Evolutionary conservation across 2,329 filamentous ascomycete genomes (phyloP).

Genomic region (Penicillium sumatraense): DNA sequence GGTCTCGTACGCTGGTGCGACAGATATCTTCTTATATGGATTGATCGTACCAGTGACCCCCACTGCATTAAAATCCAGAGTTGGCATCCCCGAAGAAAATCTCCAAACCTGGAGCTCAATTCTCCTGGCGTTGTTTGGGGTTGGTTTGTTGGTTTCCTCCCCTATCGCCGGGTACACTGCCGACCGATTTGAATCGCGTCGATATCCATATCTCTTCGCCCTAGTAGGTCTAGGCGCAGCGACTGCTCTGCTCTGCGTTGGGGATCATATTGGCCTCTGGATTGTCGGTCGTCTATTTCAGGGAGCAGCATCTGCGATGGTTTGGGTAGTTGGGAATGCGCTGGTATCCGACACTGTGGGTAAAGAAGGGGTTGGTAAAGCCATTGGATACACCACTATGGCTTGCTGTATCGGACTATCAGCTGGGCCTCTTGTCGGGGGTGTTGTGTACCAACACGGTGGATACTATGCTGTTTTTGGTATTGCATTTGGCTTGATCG

Average conservation of each 20-base stretch:
- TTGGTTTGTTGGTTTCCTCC: constrained; percentile 1
- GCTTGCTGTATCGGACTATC: constrained; percentile 67
- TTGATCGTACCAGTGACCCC: constrained; percentile 26
- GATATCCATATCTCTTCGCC: constrained; percentile 10
- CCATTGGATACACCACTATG: constrained; percentile 61
- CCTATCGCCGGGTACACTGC: not conserved
- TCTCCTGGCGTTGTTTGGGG: constrained; percentile 24
- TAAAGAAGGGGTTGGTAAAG: constrained; percentile 11
- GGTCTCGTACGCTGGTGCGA: constrained; percentile 15
- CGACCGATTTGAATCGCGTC: not conserved
- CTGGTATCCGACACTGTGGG: constrained; percentile 61
- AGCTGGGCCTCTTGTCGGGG: constrained; percentile 67
- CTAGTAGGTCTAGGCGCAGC: constrained; percentile 34
- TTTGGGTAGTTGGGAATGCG: constrained; percentile 72
- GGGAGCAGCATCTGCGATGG: constrained; percentile 68
- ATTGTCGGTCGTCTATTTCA: constrained; percentile 68
- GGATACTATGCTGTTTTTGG: constrained; percentile 42
- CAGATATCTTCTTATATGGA: constrained; percentile 26
- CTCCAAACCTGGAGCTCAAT: constrained; percentile 25
- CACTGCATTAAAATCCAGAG: constrained; percentile 18
- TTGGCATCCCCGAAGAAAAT: constrained; percentile 8
- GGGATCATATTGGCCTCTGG: constrained; percentile 61
- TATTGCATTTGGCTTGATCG: constrained; percentile 41
- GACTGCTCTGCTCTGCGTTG: constrained; percentile 67
- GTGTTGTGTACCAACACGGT: constrained; percentile 64